Evolutionary conservation across 495 filamentous ascomycete species (phyloP), one percentile per base, ranked within the genome.

Genomic region (Clohesyomyces aquaticus): DNA sequence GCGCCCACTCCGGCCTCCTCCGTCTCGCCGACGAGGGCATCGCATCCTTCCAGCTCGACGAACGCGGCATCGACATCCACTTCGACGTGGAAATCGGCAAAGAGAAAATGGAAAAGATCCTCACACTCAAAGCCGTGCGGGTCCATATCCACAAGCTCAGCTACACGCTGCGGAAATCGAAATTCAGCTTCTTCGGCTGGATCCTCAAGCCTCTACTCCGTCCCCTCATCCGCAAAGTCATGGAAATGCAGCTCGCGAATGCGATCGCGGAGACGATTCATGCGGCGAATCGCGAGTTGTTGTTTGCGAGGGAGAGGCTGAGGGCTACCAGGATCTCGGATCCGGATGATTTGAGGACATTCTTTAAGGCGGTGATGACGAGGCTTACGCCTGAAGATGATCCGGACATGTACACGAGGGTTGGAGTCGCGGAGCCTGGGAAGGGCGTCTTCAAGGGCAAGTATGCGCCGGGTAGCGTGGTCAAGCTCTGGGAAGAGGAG

Each of bases 131-230:
- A 25, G 81, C 80, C 16, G 91, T 96, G 9, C 79, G 83, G 4
- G 91, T 96, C 3, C 82, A 82, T 61, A 88, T 96, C 66, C 92
- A 96, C 78, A 93, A 93, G 67, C 83, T 98, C 1, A 83, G 86
- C 66, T 98, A 91, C 76, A 85, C 78, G 3, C 77, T 96, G 4
- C 82, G 85, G 12, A 84, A 86, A 67, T 90, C 86, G 73, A 88
- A 85, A 70, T 89, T 95, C 75, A 82, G 80, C 29, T 88, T 87
- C 72, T 67, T 95, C 0, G 81, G 87, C 11, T 96, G 91, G 90
- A 74, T 96, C 41, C 80, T 94, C 68, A 93, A 93, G 72, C 93
- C 93, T 0, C 73, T 98, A 49, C 78, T 98, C 14, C 88, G 87
- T 28, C 91, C 89, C 2, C 77, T 96, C 42, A 74, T 98, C 14